phyloP scores from a whole-genome alignment of 768 basidiomycete species.

The Tulasnella sp. region DNA sequence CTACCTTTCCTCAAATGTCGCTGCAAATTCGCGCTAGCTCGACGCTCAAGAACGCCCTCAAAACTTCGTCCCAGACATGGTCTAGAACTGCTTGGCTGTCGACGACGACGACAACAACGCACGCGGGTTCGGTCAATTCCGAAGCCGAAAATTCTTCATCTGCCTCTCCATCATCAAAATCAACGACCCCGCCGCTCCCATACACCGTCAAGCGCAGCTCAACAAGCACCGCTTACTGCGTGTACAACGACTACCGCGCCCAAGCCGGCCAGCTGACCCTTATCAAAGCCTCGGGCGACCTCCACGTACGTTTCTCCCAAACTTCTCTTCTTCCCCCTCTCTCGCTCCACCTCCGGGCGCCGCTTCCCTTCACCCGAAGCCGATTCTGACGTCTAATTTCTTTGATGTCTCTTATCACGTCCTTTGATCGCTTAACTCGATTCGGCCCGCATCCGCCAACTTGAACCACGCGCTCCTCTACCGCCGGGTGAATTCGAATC shows the following conservation, averaged over 20 bases:
- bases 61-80: background rate
- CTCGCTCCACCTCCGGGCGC: background rate
- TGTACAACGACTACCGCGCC: slow-evolving; percentile 8
- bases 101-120: background rate
- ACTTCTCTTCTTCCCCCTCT: background rate
- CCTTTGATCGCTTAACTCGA: background rate
- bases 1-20: background rate
- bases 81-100: background rate
- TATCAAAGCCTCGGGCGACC: slow-evolving; percentile 23
- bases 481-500: background rate
- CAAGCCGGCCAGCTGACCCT: slow-evolving; percentile 13
- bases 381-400: background rate
- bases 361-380: background rate
- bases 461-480: background rate
- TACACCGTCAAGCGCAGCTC: slow-evolving; percentile 15
- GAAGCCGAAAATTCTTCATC: slow-evolving; percentile 4
- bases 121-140: background rate
- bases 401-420: background rate
- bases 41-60: background rate
- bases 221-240: slow-evolving; percentile 9
- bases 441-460: background rate
- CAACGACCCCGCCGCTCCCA: background rate
- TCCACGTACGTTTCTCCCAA: slow-evolving; percentile 12
- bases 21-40: slow-evolving; percentile 5
- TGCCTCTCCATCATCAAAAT: background rate